Conservation (phyloP, 2,329 filamentous ascomycete species). For the Xylaria multiplex region DNA sequence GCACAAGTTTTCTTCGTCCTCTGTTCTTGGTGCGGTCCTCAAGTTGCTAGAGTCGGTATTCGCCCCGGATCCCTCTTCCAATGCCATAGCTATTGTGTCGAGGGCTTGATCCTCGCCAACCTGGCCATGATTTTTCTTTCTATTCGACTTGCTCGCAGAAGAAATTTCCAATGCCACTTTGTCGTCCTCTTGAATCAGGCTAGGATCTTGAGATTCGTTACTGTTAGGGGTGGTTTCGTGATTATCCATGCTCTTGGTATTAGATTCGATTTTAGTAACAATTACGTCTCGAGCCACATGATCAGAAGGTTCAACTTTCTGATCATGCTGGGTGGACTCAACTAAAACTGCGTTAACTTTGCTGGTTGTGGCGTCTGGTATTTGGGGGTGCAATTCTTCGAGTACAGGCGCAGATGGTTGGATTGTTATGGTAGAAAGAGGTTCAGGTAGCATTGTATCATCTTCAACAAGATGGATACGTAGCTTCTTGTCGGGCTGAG, state of each 20-base stretch:
- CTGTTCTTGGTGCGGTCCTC: conserved; percentile 36
- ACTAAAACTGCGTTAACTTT: conserved; percentile 1
- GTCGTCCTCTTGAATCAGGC: conserved; percentile 36
- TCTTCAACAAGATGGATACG: conserved; percentile 46
- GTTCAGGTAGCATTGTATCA: conserved; percentile 43
- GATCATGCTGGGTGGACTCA: not conserved
- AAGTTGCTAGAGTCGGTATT: conserved; percentile 43
- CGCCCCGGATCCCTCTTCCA: conserved; percentile 43
- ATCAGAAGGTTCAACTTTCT: not conserved
- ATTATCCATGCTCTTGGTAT: conserved; percentile 16
- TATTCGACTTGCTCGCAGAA: conserved; percentile 25
- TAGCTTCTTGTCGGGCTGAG: conserved; percentile 51
- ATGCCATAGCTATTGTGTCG: conserved; percentile 37
- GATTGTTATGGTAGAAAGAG: conserved; percentile 41
- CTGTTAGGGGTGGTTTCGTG: not conserved
- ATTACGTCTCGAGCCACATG: conserved; percentile 7
- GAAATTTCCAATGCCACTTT: conserved; percentile 11
- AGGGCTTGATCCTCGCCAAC: conserved; percentile 38
- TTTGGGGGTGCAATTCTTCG: conserved; percentile 2
- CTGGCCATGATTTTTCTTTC: conserved; percentile 24
- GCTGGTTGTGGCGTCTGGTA: not conserved
- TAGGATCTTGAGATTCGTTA: not conserved
- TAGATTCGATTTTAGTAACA: conserved; percentile 24
- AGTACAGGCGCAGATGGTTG: not conserved
- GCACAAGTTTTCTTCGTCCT: conserved; percentile 27